Conservation (phyloP, 2,329 filamentous ascomycete genomes). For the Pezicula neosporulosa region DNA sequence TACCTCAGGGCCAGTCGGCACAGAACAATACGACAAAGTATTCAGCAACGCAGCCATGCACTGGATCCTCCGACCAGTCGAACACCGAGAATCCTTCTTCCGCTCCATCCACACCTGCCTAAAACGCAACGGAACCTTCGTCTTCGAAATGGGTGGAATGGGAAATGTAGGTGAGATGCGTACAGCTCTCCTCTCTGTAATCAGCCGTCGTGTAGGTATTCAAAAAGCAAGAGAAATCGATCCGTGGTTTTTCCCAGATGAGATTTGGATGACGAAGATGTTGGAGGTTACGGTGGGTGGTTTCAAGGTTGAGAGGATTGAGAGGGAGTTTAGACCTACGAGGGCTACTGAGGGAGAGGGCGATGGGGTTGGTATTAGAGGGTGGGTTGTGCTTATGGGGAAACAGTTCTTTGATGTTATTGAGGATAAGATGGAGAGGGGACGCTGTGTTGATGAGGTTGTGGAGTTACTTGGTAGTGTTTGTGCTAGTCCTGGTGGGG, state of each 20-base stretch:
- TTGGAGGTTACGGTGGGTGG: constrained; percentile 39
- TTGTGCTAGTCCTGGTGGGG: constrained; percentile 53
- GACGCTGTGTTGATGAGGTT: constrained; percentile 50
- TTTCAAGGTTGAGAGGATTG: constrained; percentile 40
- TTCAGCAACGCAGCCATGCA: constrained; percentile 64
- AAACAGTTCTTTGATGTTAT: constrained; percentile 54
- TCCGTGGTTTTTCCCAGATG: constrained; percentile 73
- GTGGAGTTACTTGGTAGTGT: constrained; percentile 51
- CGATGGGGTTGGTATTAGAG: constrained; percentile 57
- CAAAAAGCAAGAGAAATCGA: constrained; percentile 44
- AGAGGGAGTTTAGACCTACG: constrained; percentile 65
- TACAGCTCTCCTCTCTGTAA: constrained; percentile 50
- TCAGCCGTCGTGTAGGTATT: constrained; percentile 48
- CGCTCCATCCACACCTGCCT: constrained; percentile 47
- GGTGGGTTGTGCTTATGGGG: constrained; percentile 65
- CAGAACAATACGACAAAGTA: constrained; percentile 44
- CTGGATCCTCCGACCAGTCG: constrained; percentile 54
- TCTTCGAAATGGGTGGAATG: constrained; percentile 70
- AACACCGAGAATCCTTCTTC: constrained; percentile 47
- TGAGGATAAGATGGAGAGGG: constrained; percentile 39
- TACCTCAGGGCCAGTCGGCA: constrained; percentile 32
- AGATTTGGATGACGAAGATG: constrained; percentile 46
- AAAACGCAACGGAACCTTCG: constrained; percentile 52
- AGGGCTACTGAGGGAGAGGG: constrained; percentile 25
- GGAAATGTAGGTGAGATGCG: constrained; percentile 66